These are phyloP conservation scores for Rhizopogon roseolus DNA, from an alignment of 768 basidiomycete species.

Conservation along the genomic window DNA sequence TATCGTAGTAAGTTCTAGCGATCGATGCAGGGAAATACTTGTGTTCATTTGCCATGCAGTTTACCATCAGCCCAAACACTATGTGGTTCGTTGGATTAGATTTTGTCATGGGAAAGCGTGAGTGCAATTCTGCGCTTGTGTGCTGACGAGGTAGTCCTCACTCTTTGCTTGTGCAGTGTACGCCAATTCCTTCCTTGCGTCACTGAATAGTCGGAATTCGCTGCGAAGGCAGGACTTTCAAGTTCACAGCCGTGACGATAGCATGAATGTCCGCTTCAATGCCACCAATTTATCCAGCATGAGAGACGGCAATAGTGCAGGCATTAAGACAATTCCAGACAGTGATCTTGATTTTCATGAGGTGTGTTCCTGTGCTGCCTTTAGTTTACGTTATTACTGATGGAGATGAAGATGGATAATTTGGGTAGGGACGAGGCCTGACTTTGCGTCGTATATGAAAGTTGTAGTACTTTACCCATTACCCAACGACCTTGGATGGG, in stretches of 20 bases:
- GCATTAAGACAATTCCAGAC: too few species aligned
- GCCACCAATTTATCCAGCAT: not conserved
- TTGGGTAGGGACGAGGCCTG: too few species aligned
- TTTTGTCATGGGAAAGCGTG: slow-evolving; percentile 44
- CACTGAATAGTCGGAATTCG: slow-evolving; percentile 36
- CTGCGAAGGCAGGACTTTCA: slow-evolving; percentile 15
- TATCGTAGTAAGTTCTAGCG: slow-evolving; percentile 10
- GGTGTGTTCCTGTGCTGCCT: too few species aligned
- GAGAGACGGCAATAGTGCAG: too few species aligned
- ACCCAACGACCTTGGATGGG: too few species aligned
- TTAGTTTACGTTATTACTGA: not conserved
- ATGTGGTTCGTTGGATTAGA: slow-evolving; percentile 45
- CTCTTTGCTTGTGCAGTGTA: slow-evolving; percentile 26
- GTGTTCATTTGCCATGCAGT: slow-evolving; percentile 16
- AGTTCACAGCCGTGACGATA: not conserved
- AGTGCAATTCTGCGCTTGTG: slow-evolving; percentile 5
- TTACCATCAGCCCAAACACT: slow-evolving; percentile 36
- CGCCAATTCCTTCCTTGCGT: slow-evolving; percentile 41
- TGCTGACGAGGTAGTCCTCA: not conserved
- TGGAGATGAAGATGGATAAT: too few species aligned
- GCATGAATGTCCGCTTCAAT: slow-evolving; percentile 1
- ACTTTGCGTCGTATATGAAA: too few species aligned
- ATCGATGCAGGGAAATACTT: not conserved
- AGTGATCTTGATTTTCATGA: not conserved
- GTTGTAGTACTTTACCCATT: too few species aligned